Conservation (phyloP, 805 yeast species). For the Yarrowia sp. region DNA sequence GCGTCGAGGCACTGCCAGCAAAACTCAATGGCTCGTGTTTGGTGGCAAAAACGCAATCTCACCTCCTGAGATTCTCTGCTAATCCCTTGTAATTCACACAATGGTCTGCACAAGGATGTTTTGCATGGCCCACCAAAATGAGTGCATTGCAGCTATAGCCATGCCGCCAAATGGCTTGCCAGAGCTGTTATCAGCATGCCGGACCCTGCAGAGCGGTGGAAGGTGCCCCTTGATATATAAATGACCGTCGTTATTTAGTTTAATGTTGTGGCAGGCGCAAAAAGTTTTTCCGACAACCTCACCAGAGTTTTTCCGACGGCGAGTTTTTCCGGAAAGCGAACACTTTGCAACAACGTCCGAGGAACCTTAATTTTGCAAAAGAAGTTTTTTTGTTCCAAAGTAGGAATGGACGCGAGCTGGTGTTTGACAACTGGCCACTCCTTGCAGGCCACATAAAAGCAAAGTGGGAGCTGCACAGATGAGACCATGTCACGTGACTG, state of each 20-base stretch:
- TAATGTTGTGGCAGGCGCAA: background rate
- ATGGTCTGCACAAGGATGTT: background rate
- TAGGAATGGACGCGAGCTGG: background rate
- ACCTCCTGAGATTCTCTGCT: background rate
- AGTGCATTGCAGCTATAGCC: background rate
- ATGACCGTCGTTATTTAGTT: background rate
- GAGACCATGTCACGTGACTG: background rate
- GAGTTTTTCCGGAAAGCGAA: background rate
- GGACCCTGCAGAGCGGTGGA: background rate
- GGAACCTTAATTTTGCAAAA: background rate
- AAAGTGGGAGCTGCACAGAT: background rate
- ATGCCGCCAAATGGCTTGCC: background rate
- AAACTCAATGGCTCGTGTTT: constrained; percentile 4
- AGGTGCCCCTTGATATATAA: background rate
- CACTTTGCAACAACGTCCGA: background rate
- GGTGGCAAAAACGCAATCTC: constrained; percentile 17
- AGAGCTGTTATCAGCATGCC: background rate
- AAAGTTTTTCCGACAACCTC: background rate
- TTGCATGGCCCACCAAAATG: background rate
- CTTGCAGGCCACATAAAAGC: background rate
- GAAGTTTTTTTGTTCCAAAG: background rate
- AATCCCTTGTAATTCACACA: background rate
- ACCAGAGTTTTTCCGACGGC: background rate
- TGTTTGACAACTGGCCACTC: background rate
- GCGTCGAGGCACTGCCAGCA: background rate